Evolutionary conservation across 371 early-diverging fungal species (phyloP).

Genomic region (Mycotypha africana): DNA sequence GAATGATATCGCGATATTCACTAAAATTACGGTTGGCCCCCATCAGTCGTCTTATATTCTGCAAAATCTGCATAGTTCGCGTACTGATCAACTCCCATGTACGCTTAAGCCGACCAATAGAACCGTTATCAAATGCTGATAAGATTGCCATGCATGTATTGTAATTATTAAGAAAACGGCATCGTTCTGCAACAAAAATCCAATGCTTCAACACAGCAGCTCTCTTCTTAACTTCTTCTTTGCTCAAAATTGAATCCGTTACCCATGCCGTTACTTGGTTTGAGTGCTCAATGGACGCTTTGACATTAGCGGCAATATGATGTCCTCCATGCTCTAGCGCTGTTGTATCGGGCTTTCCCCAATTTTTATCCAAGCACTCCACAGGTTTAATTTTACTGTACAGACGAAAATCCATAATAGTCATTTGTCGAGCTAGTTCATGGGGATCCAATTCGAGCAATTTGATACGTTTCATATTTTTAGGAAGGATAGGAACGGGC

Average conservation of each 20-base stretch:
- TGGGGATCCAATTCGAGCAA: constrained; percentile 76
- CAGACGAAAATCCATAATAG: constrained; percentile 67
- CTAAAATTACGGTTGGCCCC: constrained; percentile 75
- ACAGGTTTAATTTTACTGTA: constrained; percentile 67
- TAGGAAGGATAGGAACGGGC: constrained; percentile 69
- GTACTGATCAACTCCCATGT: constrained; percentile 70
- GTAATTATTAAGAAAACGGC: constrained; percentile 58
- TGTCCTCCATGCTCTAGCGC: too few species aligned
- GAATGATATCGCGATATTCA: constrained; percentile 79
- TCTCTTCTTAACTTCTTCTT: constrained; percentile 76
- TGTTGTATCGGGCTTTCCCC: constrained; percentile 61
- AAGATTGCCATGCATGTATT: constrained; percentile 85
- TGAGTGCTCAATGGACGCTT: constrained; percentile 59
- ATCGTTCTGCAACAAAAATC: constrained; percentile 75
- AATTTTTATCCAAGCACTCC: constrained; percentile 78
- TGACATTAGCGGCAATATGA: constrained; percentile 57
- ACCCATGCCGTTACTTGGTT: constrained; percentile 89
- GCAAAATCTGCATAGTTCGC: constrained; percentile 39
- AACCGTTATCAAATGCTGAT: constrained; percentile 80
- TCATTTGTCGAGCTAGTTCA: constrained; percentile 85
- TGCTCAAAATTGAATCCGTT: constrained; percentile 73
- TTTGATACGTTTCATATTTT: constrained; percentile 52
- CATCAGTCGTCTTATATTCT: constrained; percentile 60
- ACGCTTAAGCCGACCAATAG: constrained; percentile 80
- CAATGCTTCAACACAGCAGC: constrained; percentile 73